phyloP scores from a whole-genome alignment of 331 rosid genomes.

The Acacia pycnantha region DNA sequence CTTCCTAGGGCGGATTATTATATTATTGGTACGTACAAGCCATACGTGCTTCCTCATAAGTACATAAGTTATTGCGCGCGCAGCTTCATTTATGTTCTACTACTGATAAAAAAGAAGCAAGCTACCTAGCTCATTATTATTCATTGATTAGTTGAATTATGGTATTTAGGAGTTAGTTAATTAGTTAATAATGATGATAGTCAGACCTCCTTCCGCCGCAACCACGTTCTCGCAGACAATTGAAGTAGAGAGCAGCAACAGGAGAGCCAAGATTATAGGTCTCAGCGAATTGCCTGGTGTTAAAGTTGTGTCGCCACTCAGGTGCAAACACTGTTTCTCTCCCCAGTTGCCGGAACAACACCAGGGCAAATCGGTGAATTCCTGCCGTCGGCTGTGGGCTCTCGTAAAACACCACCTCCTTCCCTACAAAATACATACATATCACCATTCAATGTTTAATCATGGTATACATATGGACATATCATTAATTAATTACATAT shows the following conservation, averaged over 20 bases:
- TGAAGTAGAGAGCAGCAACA: constrained; percentile 63
- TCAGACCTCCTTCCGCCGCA: constrained; percentile 72
- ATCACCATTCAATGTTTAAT: not conserved
- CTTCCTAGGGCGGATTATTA: not conserved
- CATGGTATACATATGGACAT: not conserved
- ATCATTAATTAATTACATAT: too few species aligned
- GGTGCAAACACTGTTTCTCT: constrained; percentile 85
- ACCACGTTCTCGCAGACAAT: constrained; percentile 81
- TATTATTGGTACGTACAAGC: not conserved
- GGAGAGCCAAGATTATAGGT: constrained; percentile 63
- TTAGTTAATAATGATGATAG: not conserved
- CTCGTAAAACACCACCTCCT: constrained; percentile 71
- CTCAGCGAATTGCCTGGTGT: constrained; percentile 62
- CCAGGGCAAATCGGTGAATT: constrained; percentile 69
- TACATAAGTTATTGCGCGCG: too few species aligned
- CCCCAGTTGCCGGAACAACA: constrained; percentile 72
- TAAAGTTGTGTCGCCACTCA: constrained; percentile 89
- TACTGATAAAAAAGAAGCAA: not conserved
- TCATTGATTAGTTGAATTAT: not conserved
- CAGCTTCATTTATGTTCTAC: too few species aligned
- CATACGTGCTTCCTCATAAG: not conserved
- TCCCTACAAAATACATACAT: constrained; percentile 38
- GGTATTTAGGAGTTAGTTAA: not conserved
- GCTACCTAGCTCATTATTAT: not conserved
- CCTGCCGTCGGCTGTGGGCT: constrained; percentile 74